Evolutionary conservation across 164 flowering plant genomes (phyloP).

Genomic region (Berberis thunbergii): DNA sequence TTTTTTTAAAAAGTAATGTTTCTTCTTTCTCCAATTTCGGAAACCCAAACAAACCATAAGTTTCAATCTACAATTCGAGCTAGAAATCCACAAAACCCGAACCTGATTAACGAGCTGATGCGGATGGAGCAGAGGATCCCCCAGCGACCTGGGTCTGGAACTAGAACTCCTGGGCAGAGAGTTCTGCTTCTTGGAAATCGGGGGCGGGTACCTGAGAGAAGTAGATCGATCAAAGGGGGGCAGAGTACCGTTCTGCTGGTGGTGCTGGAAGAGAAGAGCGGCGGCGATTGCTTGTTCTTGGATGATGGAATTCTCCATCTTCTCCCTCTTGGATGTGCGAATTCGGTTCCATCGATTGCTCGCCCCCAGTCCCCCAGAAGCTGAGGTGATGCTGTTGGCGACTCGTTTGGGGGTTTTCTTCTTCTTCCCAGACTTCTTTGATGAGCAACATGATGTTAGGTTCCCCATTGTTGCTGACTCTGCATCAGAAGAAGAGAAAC

Average conservation of each 20-base stretch:
- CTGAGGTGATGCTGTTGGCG: no score
- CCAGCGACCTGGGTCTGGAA: slow-evolving; percentile 61
- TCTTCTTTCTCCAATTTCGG: no score
- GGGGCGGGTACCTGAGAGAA: slow-evolving; percentile 48
- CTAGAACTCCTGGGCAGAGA: slow-evolving; percentile 78
- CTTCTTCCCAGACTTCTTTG: no score
- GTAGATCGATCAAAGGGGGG: slow-evolving; percentile 69
- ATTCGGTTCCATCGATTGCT: slow-evolving; percentile 51
- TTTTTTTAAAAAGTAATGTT: no score
- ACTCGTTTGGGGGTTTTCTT: no score
- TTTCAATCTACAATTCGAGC: neutral
- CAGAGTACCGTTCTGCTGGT: slow-evolving; percentile 19
- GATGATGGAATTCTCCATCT: slow-evolving; percentile 40
- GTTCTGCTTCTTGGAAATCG: slow-evolving; percentile 25
- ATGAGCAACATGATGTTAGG: slow-evolving; percentile 23
- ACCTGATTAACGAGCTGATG: slow-evolving; percentile 90
- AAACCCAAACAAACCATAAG: no score
- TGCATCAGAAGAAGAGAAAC: neutral
- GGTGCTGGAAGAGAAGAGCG: slow-evolving; percentile 50
- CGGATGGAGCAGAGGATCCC: slow-evolving; percentile 84
- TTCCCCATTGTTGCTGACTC: no score
- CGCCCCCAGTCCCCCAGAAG: no score
- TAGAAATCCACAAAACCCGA: neutral
- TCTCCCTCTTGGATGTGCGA: slow-evolving; percentile 44
- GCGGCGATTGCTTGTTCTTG: slow-evolving; percentile 73